Percentiles rank a stretch among this genome's conserved stretches.
Conservation (phyloP, 495 filamentous ascomycete species). For the Penicillium tannophilum region DNA sequence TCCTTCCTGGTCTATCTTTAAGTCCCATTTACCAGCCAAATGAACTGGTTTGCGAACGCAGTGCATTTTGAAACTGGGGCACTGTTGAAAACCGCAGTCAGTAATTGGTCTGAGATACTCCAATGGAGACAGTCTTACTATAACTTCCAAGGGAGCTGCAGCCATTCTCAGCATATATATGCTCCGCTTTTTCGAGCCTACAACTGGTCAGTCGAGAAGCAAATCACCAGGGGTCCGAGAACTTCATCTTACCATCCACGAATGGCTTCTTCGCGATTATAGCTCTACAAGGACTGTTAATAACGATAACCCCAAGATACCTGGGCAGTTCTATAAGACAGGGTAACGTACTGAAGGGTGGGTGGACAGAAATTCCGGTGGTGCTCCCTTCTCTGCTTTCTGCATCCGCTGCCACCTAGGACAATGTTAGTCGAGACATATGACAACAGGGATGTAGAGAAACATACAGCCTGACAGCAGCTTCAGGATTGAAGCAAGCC, state of each 20-base stretch:
- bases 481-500: constrained; percentile 71
- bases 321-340: background rate
- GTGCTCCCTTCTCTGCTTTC: constrained; percentile 51
- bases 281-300: constrained; percentile 45
- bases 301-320: background rate
- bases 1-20: background rate
- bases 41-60: constrained; percentile 9
- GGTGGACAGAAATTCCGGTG: constrained; percentile 81
- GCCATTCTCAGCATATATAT: constrained; percentile 37
- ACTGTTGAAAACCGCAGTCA: constrained; percentile 25
- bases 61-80: constrained; percentile 37
- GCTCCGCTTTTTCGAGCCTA: constrained; percentile 41
- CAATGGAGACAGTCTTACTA: constrained; percentile 28
- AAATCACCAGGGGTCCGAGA: background rate
- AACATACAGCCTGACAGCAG: constrained; percentile 62
- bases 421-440: background rate
- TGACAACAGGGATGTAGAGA: background rate
- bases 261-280: constrained; percentile 71
- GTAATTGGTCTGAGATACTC: background rate
- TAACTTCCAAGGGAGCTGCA: constrained; percentile 30
- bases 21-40: constrained; percentile 1
- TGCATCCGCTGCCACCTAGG: constrained; percentile 75
- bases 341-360: constrained; percentile 69
- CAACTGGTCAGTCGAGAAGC: constrained; percentile 7
- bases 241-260: constrained; percentile 53